These are phyloP conservation scores for Blastocrithidia nonstop DNA, from an alignment of 208 protist species.

Conservation along the genomic window DNA sequence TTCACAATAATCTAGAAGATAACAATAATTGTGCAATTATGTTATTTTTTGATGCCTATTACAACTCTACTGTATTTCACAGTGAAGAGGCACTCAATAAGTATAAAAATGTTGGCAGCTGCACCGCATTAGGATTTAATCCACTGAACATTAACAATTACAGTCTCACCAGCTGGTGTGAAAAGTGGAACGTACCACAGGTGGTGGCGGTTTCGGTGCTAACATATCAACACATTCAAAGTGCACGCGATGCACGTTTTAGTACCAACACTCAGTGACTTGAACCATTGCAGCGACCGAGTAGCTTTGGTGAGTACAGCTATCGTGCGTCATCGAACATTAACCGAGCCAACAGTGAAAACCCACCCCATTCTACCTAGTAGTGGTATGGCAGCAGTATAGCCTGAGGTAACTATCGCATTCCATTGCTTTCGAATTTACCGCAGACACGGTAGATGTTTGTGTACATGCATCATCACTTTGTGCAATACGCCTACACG, in stretches of 20 bases:
- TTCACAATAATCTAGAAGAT: neutral
- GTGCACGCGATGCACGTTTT: slow-evolving; percentile 15
- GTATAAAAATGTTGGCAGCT: slow-evolving; percentile 23
- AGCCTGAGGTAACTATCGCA: slow-evolving; percentile 36
- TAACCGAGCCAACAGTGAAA: slow-evolving; percentile 32
- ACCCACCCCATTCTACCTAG: slow-evolving; percentile 20
- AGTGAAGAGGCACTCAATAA: slow-evolving; percentile 11
- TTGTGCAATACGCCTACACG: slow-evolving; percentile 23
- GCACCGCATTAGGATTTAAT: slow-evolving; percentile 37
- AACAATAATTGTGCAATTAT: slow-evolving; percentile 38
- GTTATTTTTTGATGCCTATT: slow-evolving; percentile 60
- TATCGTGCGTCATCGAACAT: no score
- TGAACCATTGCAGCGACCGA: slow-evolving; percentile 9
- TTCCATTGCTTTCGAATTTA: slow-evolving; percentile 34
- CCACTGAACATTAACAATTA: slow-evolving; percentile 10
- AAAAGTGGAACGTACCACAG: no score
- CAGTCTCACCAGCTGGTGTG: neutral
- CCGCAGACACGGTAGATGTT: slow-evolving; percentile 10
- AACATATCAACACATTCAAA: slow-evolving; percentile 15
- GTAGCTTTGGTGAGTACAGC: slow-evolving; percentile 12
- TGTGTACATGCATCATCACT: slow-evolving; percentile 36
- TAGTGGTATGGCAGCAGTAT: slow-evolving; percentile 34
- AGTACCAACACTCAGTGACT: slow-evolving; percentile 17
- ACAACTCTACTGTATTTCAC: slow-evolving; percentile 40
- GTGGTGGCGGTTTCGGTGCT: slow-evolving; percentile 27